phyloP scores from a whole-genome alignment of 2,329 filamentous ascomycete species.

The Zymoseptoria passerinii region DNA sequence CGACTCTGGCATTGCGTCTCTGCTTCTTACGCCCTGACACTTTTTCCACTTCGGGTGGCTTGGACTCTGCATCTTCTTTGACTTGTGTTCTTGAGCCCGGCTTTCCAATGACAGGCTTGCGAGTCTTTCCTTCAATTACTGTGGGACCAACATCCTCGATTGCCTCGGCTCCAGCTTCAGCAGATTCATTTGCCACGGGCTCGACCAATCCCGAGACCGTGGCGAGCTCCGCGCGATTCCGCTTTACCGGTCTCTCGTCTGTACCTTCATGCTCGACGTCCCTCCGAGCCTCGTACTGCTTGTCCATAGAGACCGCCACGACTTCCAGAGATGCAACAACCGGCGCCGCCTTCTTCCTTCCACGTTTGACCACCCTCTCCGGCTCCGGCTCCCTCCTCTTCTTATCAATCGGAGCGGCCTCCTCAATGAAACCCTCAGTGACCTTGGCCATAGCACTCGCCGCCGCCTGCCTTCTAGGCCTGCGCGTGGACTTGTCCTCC shows the following conservation, averaged over 20 bases:
- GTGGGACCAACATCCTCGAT: neutral
- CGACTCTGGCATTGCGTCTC: neutral
- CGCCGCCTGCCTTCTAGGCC: constrained; percentile 21
- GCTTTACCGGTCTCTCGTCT: neutral
- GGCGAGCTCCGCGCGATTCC: neutral
- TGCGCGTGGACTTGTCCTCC: neutral
- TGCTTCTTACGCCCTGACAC: neutral
- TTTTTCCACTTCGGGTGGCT: neutral
- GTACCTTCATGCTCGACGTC: neutral
- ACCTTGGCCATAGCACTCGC: constrained; percentile 18
- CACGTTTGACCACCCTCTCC: constrained; percentile 1
- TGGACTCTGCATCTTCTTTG: neutral
- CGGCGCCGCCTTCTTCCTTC: neutral
- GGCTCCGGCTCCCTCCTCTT: constrained; percentile 10
- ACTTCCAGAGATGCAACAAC: neutral
- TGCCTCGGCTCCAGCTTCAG: neutral
- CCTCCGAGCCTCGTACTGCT: neutral
- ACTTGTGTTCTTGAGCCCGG: neutral
- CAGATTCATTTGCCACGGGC: neutral
- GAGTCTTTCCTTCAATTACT: neutral
- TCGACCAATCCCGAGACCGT: neutral
- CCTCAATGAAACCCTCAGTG: constrained; percentile 16
- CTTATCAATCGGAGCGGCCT: constrained; percentile 18
- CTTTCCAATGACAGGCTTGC: neutral
- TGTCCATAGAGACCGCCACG: neutral